Conservation (phyloP, 768 basidiomycete species). For the Astraeus odoratus region DNA sequence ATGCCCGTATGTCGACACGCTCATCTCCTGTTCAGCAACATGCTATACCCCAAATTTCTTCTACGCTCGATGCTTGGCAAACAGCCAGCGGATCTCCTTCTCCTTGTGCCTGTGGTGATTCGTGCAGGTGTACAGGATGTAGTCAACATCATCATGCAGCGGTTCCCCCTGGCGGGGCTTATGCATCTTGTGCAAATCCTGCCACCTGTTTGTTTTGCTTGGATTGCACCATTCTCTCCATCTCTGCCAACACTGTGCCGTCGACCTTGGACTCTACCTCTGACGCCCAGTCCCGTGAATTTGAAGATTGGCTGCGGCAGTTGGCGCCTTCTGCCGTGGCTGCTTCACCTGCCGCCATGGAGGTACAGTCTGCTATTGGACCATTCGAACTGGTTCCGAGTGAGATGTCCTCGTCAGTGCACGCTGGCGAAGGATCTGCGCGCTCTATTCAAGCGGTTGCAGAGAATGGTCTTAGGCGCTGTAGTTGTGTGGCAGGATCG, state of each 20-base stretch:
- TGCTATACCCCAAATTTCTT: constrained; percentile 19
- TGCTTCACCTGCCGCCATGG: constrained; percentile 14
- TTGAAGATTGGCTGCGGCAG: constrained; percentile 62
- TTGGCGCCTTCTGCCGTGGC: constrained; percentile 22
- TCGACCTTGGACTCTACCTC: constrained; percentile 36
- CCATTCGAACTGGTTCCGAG: constrained; percentile 22
- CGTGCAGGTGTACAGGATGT: constrained; percentile 61
- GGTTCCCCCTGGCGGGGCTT: constrained; percentile 31
- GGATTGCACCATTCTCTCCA: constrained; percentile 54
- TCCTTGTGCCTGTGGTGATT: constrained; percentile 55
- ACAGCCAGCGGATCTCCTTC: constrained; percentile 32
- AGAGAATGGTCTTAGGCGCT: constrained; percentile 28
- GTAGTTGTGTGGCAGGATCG: constrained; percentile 26
- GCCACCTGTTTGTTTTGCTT: constrained; percentile 43
- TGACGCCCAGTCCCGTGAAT: constrained; percentile 37
- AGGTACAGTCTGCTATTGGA: constrained; percentile 21
- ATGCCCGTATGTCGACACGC: constrained; percentile 18
- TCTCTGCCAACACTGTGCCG: constrained; percentile 37
- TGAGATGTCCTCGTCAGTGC: constrained; percentile 10
- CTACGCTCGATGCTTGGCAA: constrained; percentile 20
- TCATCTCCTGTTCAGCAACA: constrained; percentile 22
- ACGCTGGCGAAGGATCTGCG: constrained; percentile 3
- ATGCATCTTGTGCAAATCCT: constrained; percentile 33
- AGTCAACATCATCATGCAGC: constrained; percentile 42
- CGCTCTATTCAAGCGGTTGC: constrained; percentile 12